These are phyloP conservation scores for Vaccinium myrtillus DNA, from an alignment of 148 eudicot species.

Conservation along the genomic window DNA sequence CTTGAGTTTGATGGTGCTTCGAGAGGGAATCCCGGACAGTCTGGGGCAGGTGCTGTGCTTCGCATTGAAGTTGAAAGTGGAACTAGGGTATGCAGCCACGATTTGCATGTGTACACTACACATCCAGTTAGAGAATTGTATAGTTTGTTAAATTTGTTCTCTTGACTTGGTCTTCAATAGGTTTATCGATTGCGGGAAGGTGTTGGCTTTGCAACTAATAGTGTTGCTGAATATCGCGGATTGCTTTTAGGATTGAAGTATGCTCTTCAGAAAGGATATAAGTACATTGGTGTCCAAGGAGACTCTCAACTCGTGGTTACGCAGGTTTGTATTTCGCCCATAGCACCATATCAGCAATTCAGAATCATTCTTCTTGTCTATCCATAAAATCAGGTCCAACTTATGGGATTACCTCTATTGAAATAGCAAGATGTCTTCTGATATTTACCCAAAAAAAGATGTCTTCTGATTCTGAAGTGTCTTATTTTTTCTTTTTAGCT, in stretches of 20 bases:
- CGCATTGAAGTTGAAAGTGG: conserved; percentile 57
- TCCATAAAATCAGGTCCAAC: background rate
- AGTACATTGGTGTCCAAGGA: conserved; percentile 53
- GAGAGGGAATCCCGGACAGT: conserved; percentile 86
- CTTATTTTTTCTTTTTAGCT: background rate
- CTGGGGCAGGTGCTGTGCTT: conserved; percentile 93
- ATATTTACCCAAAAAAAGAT: background rate
- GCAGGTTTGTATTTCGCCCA: conserved; percentile 39
- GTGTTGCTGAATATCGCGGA: conserved; percentile 88
- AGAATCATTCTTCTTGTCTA: background rate
- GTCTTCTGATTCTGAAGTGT: background rate
- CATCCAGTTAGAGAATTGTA: background rate
- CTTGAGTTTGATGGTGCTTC: conserved; percentile 93
- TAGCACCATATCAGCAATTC: background rate
- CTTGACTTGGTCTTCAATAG: conserved; percentile 31
- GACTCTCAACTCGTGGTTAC: conserved; percentile 62
- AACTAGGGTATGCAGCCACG: conserved; percentile 30
- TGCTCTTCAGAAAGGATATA: conserved; percentile 69
- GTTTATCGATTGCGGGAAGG: conserved; percentile 77
- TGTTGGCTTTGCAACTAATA: conserved; percentile 77
- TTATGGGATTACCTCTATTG: background rate
- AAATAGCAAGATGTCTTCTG: background rate
- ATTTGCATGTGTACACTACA: background rate
- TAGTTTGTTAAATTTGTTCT: background rate
- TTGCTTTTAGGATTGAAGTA: conserved; percentile 68